Percentiles rank a stretch among this genome's conserved stretches.
phyloP scores from a whole-genome alignment of 2,329 filamentous ascomycete genomes.

The Cercospora berteroae region DNA sequence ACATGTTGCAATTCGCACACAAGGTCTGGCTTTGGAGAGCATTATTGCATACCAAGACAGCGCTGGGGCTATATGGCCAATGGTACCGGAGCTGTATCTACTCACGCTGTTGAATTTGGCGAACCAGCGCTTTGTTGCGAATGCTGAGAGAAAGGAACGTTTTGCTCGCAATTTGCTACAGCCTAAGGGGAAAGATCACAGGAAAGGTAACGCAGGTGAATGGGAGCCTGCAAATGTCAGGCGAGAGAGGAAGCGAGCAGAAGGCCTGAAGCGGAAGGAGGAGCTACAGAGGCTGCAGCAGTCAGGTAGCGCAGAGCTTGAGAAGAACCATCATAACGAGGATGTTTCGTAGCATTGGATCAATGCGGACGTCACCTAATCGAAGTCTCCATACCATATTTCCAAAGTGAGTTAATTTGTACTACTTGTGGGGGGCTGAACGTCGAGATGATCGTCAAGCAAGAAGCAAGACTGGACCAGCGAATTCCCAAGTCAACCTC shows the following conservation, averaged over 20 bases:
- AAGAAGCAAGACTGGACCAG: neutral
- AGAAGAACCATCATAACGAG: neutral
- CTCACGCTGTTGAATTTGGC: conserved; percentile 64
- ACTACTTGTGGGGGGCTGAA: neutral
- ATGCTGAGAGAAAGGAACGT: conserved; percentile 63
- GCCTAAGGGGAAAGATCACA: conserved; percentile 20
- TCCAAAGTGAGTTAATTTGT: neutral
- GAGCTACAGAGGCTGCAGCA: conserved; percentile 6
- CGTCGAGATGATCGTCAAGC: neutral
- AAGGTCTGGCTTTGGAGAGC: conserved; percentile 77
- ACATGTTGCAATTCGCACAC: conserved; percentile 81
- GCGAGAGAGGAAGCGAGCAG: conserved; percentile 42
- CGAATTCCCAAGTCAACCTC: neutral
- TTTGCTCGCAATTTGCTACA: conserved; percentile 56
- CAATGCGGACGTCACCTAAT: neutral
- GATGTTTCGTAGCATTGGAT: neutral
- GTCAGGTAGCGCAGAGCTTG: neutral
- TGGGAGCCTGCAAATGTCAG: conserved; percentile 45
- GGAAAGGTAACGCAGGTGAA: conserved; percentile 35
- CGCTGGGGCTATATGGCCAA: conserved; percentile 45
- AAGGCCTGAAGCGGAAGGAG: conserved; percentile 47
- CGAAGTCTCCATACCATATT: neutral
- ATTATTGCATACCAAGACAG: conserved; percentile 62
- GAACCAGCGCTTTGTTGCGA: conserved; percentile 72
- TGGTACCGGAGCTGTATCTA: conserved; percentile 68